These are phyloP conservation scores for Miamiensis avidus DNA, from an alignment of 169 alveolate genomes.

Conservation along the genomic window DNA sequence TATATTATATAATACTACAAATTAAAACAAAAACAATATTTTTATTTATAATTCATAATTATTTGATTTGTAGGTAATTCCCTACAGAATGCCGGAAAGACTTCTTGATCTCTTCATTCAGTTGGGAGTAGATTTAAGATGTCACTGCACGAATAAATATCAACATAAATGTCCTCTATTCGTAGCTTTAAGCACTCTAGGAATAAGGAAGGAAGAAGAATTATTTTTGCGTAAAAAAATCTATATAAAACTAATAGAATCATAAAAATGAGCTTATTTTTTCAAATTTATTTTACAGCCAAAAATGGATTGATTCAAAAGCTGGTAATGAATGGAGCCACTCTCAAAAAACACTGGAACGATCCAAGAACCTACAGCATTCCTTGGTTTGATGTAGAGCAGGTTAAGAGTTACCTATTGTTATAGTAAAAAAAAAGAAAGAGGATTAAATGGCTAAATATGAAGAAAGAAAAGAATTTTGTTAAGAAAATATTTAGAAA, in stretches of 20 bases:
- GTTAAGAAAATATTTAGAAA: too few relatives aligned
- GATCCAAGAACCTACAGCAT: constrained; percentile 8
- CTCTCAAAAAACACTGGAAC: constrained; percentile 3
- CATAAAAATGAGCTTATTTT: too few relatives aligned
- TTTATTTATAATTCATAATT: background rate
- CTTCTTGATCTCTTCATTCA: constrained; percentile 13
- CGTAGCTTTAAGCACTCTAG: constrained; percentile 15
- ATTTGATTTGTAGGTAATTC: background rate
- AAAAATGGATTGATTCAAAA: constrained; percentile 8
- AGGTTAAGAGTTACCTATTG: background rate
- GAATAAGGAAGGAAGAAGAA: constrained; percentile 28
- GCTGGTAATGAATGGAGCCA: constrained; percentile 18
- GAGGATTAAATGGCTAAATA: background rate
- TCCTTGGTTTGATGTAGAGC: constrained; percentile 19
- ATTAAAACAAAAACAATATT: background rate
- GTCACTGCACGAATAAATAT: constrained; percentile 39
- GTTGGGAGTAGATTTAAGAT: constrained; percentile 31
- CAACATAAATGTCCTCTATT: constrained; percentile 46
- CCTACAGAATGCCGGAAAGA: constrained; percentile 15
- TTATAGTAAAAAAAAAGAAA: background rate
- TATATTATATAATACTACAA: too few relatives aligned
- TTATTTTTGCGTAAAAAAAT: background rate
- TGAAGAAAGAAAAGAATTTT: background rate
- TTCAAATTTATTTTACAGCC: too few relatives aligned
- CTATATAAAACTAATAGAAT: background rate